phyloP scores from a whole-genome alignment of 352 stramenopile genomes.

The Pseudoperonospora humuli region DNA sequence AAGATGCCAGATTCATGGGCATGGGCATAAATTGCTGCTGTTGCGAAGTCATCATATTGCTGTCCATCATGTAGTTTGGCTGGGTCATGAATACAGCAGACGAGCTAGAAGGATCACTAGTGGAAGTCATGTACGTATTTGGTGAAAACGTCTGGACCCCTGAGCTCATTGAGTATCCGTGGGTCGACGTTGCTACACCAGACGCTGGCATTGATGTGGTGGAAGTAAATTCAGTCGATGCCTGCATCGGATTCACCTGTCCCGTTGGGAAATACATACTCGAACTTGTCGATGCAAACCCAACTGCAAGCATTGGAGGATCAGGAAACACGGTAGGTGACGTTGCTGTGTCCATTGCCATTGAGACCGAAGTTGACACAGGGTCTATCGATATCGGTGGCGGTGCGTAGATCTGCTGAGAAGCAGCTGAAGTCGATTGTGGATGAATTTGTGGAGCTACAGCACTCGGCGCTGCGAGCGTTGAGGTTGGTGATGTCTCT shows the following conservation, averaged over 20 bases:
- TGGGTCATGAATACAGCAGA: slow-evolving; percentile 33
- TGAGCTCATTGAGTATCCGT: slow-evolving; percentile 32
- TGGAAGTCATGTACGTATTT: slow-evolving; percentile 35
- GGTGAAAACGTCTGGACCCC: slow-evolving; percentile 24
- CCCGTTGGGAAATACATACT: slow-evolving; percentile 32
- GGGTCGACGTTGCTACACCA: slow-evolving; percentile 17
- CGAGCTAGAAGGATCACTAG: slow-evolving; percentile 12
- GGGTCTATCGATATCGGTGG: slow-evolving; percentile 11
- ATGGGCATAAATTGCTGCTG: slow-evolving; percentile 60
- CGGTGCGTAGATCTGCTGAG: slow-evolving; percentile 9
- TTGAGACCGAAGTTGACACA: slow-evolving; percentile 4
- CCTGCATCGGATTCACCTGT: slow-evolving; percentile 22
- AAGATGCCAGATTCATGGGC: slow-evolving; percentile 37
- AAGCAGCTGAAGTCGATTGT: not conserved
- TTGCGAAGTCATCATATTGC: slow-evolving; percentile 39
- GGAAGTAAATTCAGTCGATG: slow-evolving; percentile 15
- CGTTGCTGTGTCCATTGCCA: slow-evolving; percentile 10
- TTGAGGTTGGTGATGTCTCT: slow-evolving; percentile 1
- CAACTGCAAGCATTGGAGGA: slow-evolving; percentile 29
- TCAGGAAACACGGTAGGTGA: slow-evolving; percentile 38
- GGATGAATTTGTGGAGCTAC: slow-evolving; percentile 1
- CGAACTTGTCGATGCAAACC: slow-evolving; percentile 16
- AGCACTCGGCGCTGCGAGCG: not conserved
- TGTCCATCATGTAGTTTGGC: slow-evolving; percentile 41
- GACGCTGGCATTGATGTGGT: slow-evolving; percentile 24